Percentiles rank a stretch among this genome's conserved stretches.
phyloP scores from a whole-genome alignment of 2,329 filamentous ascomycete species.

The Diplodia sapinea region DNA sequence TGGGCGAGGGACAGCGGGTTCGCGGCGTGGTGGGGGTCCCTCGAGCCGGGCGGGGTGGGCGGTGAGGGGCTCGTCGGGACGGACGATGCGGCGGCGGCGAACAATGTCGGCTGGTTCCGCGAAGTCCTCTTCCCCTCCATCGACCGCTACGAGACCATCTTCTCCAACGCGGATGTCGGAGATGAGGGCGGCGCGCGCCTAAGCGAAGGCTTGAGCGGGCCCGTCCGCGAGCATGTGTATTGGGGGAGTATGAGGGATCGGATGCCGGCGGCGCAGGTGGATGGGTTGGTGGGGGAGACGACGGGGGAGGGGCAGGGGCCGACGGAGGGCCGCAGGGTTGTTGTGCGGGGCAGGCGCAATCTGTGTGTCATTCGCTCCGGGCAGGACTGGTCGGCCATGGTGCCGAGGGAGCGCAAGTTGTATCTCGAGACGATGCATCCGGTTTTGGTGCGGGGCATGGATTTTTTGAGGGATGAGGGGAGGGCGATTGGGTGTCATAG shows the following conservation, averaged over 20 bases:
- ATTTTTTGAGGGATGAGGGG: constrained; percentile 53
- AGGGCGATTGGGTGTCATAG: constrained; percentile 53
- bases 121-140: constrained; percentile 52
- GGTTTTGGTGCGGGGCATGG: constrained; percentile 52
- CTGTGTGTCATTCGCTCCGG: constrained; percentile 54
- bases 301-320: constrained; percentile 16
- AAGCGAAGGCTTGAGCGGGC: constrained; percentile 46
- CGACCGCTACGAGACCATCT: constrained; percentile 54
- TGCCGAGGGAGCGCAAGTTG: constrained; percentile 50
- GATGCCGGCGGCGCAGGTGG: constrained; percentile 48
- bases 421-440: constrained; percentile 56
- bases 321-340: constrained; percentile 36
- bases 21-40: constrained; percentile 8
- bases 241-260: constrained; percentile 57
- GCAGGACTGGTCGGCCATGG: constrained; percentile 53
- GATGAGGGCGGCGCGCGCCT: constrained; percentile 52
- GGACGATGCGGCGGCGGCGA: too few relatives aligned
- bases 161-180: constrained; percentile 45
- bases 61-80: neutral
- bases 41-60: too few relatives aligned
- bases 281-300: constrained; percentile 42
- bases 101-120: constrained; percentile 50
- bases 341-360: constrained; percentile 49
- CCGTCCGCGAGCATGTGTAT: constrained; percentile 53
- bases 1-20: neutral